phyloP scores from a whole-genome alignment of 768 basidiomycete species.

The Rhizopogon vulgaris region DNA sequence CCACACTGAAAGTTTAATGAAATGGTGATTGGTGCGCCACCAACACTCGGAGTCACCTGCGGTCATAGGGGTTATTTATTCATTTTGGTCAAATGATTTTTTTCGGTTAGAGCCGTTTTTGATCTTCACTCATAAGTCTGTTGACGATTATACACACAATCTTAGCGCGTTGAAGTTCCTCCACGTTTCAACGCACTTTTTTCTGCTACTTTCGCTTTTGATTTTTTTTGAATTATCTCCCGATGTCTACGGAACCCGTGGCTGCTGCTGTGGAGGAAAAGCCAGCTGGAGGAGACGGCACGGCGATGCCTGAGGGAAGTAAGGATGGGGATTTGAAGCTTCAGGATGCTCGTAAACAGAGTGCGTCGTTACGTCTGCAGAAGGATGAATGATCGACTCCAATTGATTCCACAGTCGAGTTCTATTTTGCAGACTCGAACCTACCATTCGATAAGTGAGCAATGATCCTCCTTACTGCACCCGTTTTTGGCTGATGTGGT shows the following conservation, averaged over 20 bases:
- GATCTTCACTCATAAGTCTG: too few relatives aligned
- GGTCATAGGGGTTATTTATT: too few relatives aligned
- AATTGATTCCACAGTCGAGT: slow-evolving; percentile 58
- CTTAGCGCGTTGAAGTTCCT: too few relatives aligned
- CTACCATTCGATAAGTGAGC: slow-evolving; percentile 82
- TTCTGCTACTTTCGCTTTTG: neutral
- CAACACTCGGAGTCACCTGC: too few relatives aligned
- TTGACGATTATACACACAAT: too few relatives aligned
- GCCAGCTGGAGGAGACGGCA: slow-evolving; percentile 10
- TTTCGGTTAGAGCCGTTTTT: too few relatives aligned
- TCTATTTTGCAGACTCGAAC: slow-evolving; percentile 97
- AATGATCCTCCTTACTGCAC: neutral
- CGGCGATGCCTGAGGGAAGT: slow-evolving; percentile 22
- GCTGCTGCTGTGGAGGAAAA: slow-evolving; percentile 2
- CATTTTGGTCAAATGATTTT: too few relatives aligned
- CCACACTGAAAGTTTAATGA: too few relatives aligned
- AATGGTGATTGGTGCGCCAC: too few relatives aligned
- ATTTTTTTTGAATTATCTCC: neutral
- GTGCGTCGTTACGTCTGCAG: slow-evolving; percentile 27
- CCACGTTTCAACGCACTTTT: too few relatives aligned
- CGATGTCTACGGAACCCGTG: slow-evolving; percentile 17
- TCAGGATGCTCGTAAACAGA: slow-evolving; percentile 48
- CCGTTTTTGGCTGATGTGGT: neutral
- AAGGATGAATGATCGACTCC: neutral
- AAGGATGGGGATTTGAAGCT: slow-evolving; percentile 33